Evolutionary conservation across 2,329 filamentous ascomycete genomes (phyloP), one percentile per base, ranked within the genome.

Genomic region (Microdochium nivale): DNA sequence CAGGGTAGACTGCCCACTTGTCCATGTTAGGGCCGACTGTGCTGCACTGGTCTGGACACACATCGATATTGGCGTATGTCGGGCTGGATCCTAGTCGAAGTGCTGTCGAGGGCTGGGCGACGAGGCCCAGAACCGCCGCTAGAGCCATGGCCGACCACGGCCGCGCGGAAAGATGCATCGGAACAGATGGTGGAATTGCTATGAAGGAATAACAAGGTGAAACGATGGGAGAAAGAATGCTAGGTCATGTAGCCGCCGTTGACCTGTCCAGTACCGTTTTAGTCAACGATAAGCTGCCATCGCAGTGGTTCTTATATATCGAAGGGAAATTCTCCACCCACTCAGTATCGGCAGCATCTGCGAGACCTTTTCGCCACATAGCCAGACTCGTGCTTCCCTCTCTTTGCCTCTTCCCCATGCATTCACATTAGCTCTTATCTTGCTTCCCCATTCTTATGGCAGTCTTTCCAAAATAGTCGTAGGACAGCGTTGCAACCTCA

Each of bases 1-100:
- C 33, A 14, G 54, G 57, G 48, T 62, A 62, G 24, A 58, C 56
- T 14, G 60, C 57, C 61, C 61, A 63, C 47, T 64, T 62, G 11
- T 55, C 57, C 1, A 58, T 33, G 47, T 49, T 54, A 1, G 61
- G 53, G 3, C 62, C 61, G 24, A 59, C 50, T 48, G 55, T 53
- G 50, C 19, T 46, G 53, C 62, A 64, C 50, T 56, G 55, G 25
- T 49, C 52, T 3, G 62, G 62, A 43, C 51, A 44, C n/a, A 37
- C n/a, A 37, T 37, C 33, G 33, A 37, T 37, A 14, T 37, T 37
- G 33, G 33, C 25, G 25, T 49, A 54, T 13, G 43, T 33, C 16
- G 52, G 52, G 37, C 32, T 51, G 33, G 52, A 47, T 30, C 30
- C 30, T 13, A 16, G 30, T 27, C 33, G 33, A n/a, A 43, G n/a